Percentiles rank a stretch among this genome's conserved stretches.
Evolutionary conservation across 1,284 basidiomycete species (phyloP).

Genomic region (Melampsora larici-populina): DNA sequence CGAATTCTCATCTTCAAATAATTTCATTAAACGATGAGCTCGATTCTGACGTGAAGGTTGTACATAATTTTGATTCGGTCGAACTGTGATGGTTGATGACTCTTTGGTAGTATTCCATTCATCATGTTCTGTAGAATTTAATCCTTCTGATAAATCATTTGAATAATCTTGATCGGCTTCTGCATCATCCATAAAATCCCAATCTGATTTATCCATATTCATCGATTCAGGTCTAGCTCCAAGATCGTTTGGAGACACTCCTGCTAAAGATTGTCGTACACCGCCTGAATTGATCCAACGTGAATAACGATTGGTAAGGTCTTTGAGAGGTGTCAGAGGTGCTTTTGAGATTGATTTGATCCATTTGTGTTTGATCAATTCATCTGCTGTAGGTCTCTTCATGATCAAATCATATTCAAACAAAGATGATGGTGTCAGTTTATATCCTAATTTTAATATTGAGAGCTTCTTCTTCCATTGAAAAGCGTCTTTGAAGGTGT

Average conservation of each 20-base stretch:
- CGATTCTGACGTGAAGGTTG: not conserved
- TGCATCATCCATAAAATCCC: constrained; percentile 40
- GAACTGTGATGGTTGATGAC: constrained; percentile 9
- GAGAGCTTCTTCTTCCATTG: not conserved
- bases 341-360: constrained; percentile 73
- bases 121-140: not conserved
- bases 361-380: constrained; percentile 87
- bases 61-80: not conserved
- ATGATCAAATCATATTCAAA: not conserved
- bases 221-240: constrained; percentile 8
- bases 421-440: constrained; percentile 40
- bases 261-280: constrained; percentile 72
- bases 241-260: constrained; percentile 50
- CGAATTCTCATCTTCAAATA: constrained; percentile 25
- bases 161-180: constrained; percentile 1
- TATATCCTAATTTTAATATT: not conserved
- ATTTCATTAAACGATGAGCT: constrained; percentile 31
- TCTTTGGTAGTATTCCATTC: constrained; percentile 17
- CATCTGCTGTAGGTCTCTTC: constrained; percentile 81
- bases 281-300: constrained; percentile 75
- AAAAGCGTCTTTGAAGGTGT: not conserved
- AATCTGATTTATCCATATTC: constrained; percentile 26
- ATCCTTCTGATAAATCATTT: not conserved
- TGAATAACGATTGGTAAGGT: constrained; percentile 73
- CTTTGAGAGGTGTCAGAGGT: constrained; percentile 70